These are phyloP conservation scores for Coniosporium tulheliwenetii DNA, from an alignment of 2,329 filamentous ascomycete genomes.

Conservation along the genomic window DNA sequence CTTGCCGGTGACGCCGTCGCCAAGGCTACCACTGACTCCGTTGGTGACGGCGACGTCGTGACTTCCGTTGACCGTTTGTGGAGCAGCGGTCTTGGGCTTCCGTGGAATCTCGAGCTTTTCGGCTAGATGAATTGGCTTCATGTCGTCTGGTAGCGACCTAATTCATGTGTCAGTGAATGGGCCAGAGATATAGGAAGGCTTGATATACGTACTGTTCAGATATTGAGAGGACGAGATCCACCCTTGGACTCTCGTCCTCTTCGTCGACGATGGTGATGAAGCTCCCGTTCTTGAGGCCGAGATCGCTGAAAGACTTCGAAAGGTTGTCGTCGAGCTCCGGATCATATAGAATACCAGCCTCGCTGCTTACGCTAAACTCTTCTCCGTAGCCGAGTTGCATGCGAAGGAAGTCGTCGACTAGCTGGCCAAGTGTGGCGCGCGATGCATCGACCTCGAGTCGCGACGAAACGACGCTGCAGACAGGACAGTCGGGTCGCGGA, in stretches of 20 bases:
- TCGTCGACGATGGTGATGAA: constrained; percentile 78
- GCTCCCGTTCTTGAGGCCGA: constrained; percentile 57
- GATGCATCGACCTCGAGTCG: constrained; percentile 52
- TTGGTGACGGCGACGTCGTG: constrained; percentile 11
- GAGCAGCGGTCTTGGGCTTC: constrained; percentile 23
- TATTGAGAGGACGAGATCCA: constrained; percentile 65
- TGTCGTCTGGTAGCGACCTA: constrained; percentile 15
- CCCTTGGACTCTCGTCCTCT: constrained; percentile 59
- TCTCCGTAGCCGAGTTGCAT: constrained; percentile 60
- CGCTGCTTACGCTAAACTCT: constrained; percentile 64
- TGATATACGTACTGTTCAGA: constrained; percentile 35
- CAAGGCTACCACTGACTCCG: constrained; percentile 14
- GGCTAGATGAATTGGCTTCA: constrained; percentile 39
- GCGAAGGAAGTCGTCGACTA: constrained; percentile 63
- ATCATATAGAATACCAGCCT: constrained; percentile 71
- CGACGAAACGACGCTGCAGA: constrained; percentile 62
- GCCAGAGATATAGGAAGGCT: not conserved
- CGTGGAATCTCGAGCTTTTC: constrained; percentile 29
- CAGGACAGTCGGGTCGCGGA: constrained; percentile 70
- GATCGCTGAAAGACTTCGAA: constrained; percentile 58
- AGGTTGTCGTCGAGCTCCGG: constrained; percentile 79
- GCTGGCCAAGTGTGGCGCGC: constrained; percentile 58
- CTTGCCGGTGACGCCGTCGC: constrained; percentile 14
- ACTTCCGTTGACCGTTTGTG: constrained; percentile 11
- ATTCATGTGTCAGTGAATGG: no score